Base-by-base conservation (phyloP, 1,139 yeast species). In the Entelexis paramagnoliae region DNA sequence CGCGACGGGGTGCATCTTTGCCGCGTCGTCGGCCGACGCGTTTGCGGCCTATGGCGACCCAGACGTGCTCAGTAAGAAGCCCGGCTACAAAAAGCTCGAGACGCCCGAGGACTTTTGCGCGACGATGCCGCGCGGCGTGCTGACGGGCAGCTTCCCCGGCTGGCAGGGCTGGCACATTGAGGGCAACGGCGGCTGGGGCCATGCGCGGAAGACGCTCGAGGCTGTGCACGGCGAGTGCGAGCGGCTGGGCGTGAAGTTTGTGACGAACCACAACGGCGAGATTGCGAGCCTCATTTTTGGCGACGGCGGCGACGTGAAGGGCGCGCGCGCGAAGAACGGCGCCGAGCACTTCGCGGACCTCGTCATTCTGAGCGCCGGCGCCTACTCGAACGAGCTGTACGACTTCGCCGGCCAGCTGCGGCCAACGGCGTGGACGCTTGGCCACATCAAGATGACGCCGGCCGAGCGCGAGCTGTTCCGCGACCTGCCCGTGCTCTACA, bases 221-320 rank as follows among this genome's bases (percentile, higher is more conserved):
- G 29, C 45, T 11, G 45, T 41, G n/a, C 45, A 41, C 17, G 35
- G 17, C 29, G 45, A 41, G 19, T 41, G 45, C n/a, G 45, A 41
- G 17, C 29, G 17, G 24, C 34, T 41, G 13, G 45, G 45, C 13
- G 45, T 41, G 4, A 28, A 41, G 33, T 41, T 41, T 29, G 13
- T 41, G 10, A 41, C 45, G 26, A 41, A 41, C 26, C 45, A 41
- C 35, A 41, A 41, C 17, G 45, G 45, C 11, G 24, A 41, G 17
- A 29, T 41, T 19, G 45, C 6, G 19, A 41, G 34, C 16, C 26
- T 41, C 10, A 41, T 41, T 22, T 17, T 41, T 17, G 34, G 17
- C 14, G 26, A 41, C 14, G 45, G 45, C 14, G 45, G 45, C 17
- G 45, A 29, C 24, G 45, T 41, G 34, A 41, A 41, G 14, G 45